A percentile compares a stretch with the other conserved stretches of the same genome.
These are phyloP conservation scores for Collybia sp. DNA, from an alignment of 768 basidiomycete species.

Conservation along the genomic window DNA sequence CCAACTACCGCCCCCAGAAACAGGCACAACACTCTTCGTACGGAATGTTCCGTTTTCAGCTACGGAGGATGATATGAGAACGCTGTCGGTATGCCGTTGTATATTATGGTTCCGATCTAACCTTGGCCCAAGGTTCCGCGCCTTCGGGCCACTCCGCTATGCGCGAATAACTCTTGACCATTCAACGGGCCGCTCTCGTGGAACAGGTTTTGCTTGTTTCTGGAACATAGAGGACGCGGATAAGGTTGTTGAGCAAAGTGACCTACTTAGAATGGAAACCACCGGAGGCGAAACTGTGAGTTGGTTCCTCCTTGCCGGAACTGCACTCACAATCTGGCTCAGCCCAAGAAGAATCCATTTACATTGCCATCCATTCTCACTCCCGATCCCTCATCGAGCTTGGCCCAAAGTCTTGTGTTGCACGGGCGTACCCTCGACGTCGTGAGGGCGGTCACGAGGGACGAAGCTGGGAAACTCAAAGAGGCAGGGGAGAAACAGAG, in stretches of 20 bases:
- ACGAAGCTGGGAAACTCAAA: slow-evolving; percentile 82
- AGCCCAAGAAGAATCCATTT: slow-evolving; percentile 83
- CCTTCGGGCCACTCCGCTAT: slow-evolving; percentile 90
- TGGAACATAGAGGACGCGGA: slow-evolving; percentile 93
- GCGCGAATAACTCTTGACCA: slow-evolving; percentile 86
- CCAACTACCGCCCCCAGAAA: slow-evolving; percentile 75
- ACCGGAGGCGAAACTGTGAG: slow-evolving; percentile 36
- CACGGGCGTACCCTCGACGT: slow-evolving; percentile 94
- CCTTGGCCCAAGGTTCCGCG: slow-evolving; percentile 66
- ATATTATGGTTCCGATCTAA: not conserved
- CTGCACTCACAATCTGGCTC: not conserved
- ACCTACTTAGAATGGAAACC: slow-evolving; percentile 62
- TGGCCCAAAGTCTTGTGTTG: slow-evolving; percentile 79
- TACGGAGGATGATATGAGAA: slow-evolving; percentile 88
- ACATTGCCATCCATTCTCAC: slow-evolving; percentile 85
- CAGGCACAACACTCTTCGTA: slow-evolving; percentile 89
- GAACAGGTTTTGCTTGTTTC: slow-evolving; percentile 96
- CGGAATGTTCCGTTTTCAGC: slow-evolving; percentile 91
- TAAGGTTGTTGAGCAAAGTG: slow-evolving; percentile 77
- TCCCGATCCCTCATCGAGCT: slow-evolving; percentile 84
- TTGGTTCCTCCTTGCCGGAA: not conserved
- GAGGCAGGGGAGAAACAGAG: slow-evolving; percentile 83
- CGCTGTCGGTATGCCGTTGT: slow-evolving; percentile 49
- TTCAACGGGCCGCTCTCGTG: slow-evolving; percentile 80
- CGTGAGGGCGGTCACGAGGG: slow-evolving; percentile 84